Conservation (phyloP, 1,139 yeast species). For the Saccharomycopsis hybrid region DNA sequence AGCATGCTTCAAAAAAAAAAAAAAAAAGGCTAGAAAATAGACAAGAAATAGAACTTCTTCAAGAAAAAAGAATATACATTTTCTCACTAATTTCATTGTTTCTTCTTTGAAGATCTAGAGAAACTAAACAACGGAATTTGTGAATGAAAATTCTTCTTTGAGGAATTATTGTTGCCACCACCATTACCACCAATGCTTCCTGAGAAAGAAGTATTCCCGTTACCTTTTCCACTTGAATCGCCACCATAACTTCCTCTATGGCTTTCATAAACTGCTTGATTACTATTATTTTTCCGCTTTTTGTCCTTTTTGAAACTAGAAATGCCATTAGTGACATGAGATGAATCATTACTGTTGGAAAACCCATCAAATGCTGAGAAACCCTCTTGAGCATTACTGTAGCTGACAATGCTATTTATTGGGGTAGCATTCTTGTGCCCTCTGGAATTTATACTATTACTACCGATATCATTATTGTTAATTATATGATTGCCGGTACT, state of each 20-base stretch:
- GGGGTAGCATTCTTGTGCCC: no score
- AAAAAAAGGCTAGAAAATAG: not conserved
- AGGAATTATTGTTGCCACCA: not conserved
- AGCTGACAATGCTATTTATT: no score
- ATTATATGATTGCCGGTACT: no score
- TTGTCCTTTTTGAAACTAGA: constrained; percentile 12
- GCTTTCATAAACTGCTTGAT: no score
- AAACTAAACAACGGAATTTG: constrained; percentile 20
- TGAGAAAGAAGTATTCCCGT: no score
- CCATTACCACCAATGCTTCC: not conserved
- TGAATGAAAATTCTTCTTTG: constrained; percentile 16
- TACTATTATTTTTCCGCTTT: constrained; percentile 2
- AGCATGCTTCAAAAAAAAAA: not conserved
- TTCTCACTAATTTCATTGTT: not conserved
- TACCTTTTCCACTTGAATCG: no score
- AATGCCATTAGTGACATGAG: constrained; percentile 12
- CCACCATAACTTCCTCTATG: no score
- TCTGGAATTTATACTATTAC: no score
- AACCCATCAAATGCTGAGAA: not conserved
- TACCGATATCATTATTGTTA: no score
- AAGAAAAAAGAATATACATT: not conserved
- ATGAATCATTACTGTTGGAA: not conserved
- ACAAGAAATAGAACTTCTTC: not conserved
- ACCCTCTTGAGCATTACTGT: no score
- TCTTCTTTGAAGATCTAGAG: constrained; percentile 14